Percentiles rank a stretch among this genome's conserved stretches.
Evolutionary conservation across 2,329 filamentous ascomycete genomes (phyloP).

Genomic region (Sporothrix pseudoabietina): DNA sequence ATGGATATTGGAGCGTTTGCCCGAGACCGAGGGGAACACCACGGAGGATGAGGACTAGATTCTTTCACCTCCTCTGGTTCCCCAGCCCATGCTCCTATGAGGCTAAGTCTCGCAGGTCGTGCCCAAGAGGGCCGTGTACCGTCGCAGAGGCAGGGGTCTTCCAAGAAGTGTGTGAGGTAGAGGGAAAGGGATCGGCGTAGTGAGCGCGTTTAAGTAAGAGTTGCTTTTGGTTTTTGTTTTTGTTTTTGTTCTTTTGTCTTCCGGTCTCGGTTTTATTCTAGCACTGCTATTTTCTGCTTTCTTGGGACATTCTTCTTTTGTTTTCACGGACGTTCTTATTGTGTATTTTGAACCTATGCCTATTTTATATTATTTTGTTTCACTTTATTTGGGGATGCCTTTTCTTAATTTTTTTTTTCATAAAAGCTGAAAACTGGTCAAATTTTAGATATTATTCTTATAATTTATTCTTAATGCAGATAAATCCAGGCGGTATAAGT

Average conservation of each 20-base stretch:
- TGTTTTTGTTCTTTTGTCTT: not conserved
- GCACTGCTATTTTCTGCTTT: not conserved
- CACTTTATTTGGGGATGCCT: too few relatives aligned
- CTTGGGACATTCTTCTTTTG: not conserved
- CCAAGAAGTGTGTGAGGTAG: not conserved
- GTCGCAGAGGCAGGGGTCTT: not conserved
- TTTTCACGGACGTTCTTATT: not conserved
- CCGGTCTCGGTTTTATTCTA: not conserved
- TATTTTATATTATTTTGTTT: too few relatives aligned
- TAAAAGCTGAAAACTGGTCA: too few relatives aligned
- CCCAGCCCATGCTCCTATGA: not conserved
- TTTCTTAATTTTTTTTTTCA: too few relatives aligned
- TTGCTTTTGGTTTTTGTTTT: not conserved
- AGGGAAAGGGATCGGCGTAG: not conserved
- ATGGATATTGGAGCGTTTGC: constrained; percentile 53
- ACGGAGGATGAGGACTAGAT: constrained; percentile 51
- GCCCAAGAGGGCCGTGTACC: not conserved
- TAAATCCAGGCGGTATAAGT: too few relatives aligned
- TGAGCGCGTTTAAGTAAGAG: not conserved
- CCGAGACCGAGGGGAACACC: constrained; percentile 46
- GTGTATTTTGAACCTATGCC: not conserved
- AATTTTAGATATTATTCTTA: too few relatives aligned
- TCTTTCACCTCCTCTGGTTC: not conserved
- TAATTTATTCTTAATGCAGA: too few relatives aligned
- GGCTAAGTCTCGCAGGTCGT: not conserved